Conservation (phyloP, 805 yeast genomes). For the Wickerhamomyces xylosicus region DNA sequence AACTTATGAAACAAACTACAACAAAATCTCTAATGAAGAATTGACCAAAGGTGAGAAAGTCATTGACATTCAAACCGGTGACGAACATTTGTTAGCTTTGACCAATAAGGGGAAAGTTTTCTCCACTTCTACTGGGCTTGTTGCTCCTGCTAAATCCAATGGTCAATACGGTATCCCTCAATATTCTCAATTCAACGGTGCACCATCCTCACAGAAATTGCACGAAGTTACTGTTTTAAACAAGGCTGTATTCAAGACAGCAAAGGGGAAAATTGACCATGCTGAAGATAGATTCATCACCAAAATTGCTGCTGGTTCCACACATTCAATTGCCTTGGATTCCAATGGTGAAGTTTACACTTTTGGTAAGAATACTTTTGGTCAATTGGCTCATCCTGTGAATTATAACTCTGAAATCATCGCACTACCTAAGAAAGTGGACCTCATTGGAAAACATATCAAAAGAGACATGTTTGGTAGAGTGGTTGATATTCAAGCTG, state of each 20-base stretch:
- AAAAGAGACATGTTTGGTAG: constrained; percentile 32
- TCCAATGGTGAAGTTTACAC: constrained; percentile 61
- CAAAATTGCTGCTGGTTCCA: constrained; percentile 62
- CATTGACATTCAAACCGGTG: constrained; percentile 46
- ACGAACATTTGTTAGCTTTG: constrained; percentile 55
- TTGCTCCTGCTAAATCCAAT: constrained; percentile 24
- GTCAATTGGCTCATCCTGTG: constrained; percentile 74
- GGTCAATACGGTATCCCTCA: constrained; percentile 86
- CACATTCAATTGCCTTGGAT: constrained; percentile 67
- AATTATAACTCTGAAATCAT: constrained; percentile 54
- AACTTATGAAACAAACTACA: constrained; percentile 5
- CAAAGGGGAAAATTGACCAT: constrained; percentile 12
- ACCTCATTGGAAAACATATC: constrained; percentile 30
- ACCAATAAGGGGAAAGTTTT: constrained; percentile 52
- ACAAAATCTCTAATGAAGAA: constrained; percentile 1
- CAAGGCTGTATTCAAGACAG: constrained; percentile 23
- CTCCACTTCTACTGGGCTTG: constrained; percentile 48
- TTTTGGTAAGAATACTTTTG: constrained; percentile 78
- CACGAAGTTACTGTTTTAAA: constrained; percentile 52
- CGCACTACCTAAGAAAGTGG: constrained; percentile 56
- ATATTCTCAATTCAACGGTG: constrained; percentile 51
- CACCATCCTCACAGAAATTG: constrained; percentile 37
- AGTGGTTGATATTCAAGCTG: constrained; percentile 51
- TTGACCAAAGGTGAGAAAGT: constrained; percentile 37
- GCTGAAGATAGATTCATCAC: constrained; percentile 33